Evolutionary conservation across 2,329 filamentous ascomycete genomes (phyloP), one percentile per base, ranked within the genome.

Genomic region (Neofusicoccum sp.): DNA sequence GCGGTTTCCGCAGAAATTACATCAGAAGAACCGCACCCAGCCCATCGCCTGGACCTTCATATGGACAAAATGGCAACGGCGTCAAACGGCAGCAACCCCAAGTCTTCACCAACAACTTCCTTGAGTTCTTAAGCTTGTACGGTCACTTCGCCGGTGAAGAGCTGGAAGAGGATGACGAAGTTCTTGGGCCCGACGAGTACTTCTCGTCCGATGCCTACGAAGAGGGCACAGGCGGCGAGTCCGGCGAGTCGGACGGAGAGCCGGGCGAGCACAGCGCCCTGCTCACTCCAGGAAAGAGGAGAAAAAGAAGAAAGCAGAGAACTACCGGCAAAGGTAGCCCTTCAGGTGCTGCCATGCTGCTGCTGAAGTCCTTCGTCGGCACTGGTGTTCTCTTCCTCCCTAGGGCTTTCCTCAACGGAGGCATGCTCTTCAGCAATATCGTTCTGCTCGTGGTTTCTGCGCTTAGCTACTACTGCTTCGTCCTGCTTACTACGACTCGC

Each of bases 141-240:
- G 95, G 95, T 3, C 95, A 99, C 78, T 99, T 99, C 74, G 95
- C 95, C 1, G 95, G 95, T 78, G 95, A 99, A 77, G 91, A 97
- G 73, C 84, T 99, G 11, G 93, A 97, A 75, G 95, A 99, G 77
- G 95, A 98, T 70, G 95, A 98, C 70, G 94, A 98, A 76, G 91
- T 88, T 1, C 81, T 97, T 12, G 87, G 85, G 4, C 92, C 92
- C 1, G 90, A 96, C 74, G 94, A 97, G 73, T 97, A 97, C 77
- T 97, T 97, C 74, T 89, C 89, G 6, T 93, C 92, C 0, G 91
- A 91, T 68, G 83, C 87, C 28, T 88, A 88, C 64, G 86, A 88
- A 58, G 61, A 48, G 49, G 76, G 79, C 58, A 76, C 74, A 49
- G 74, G 72, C 33, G 78, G 76, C 66, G 80, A 83, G 44, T 78